A percentile compares a stretch with the other conserved stretches of the same genome.
phyloP scores from a whole-genome alignment of 805 yeast species.

The Candida saitoana region DNA sequence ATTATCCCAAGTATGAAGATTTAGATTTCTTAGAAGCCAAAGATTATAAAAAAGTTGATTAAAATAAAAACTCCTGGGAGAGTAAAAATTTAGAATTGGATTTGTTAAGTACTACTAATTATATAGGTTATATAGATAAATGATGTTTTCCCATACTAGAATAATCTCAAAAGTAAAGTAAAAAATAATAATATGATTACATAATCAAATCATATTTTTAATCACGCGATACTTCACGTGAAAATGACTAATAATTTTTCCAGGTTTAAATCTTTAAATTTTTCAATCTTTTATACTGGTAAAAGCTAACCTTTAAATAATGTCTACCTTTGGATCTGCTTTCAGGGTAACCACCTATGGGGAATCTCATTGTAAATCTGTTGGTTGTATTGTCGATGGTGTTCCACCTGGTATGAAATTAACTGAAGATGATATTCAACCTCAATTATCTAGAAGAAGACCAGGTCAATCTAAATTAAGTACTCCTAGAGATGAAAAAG shows the following conservation, averaged over 20 bases:
- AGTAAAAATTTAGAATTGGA: no score
- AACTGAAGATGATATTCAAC: constrained; percentile 85
- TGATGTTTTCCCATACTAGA: no score
- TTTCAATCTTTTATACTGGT: no score
- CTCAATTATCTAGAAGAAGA: constrained; percentile 93
- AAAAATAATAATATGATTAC: no score
- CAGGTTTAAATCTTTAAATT: no score
- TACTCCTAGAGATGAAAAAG: constrained; percentile 96
- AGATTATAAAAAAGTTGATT: not conserved
- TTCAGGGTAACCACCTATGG: constrained; percentile 89
- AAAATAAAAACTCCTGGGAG: no score
- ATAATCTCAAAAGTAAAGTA: no score
- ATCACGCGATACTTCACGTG: not conserved
- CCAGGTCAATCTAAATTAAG: constrained; percentile 93
- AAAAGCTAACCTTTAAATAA: no score
- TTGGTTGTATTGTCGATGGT: constrained; percentile 97
- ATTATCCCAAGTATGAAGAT: constrained; percentile 23
- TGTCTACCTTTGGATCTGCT: constrained; percentile 41
- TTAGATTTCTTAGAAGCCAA: constrained; percentile 6
- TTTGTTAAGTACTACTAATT: no score
- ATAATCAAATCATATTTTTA: no score
- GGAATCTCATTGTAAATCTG: constrained; percentile 95
- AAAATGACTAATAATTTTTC: not conserved
- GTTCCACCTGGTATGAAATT: constrained; percentile 92
- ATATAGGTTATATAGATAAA: no score